Evolutionary conservation across 1,284 basidiomycete species (phyloP).

Genomic region (Porodaedalea pini): DNA sequence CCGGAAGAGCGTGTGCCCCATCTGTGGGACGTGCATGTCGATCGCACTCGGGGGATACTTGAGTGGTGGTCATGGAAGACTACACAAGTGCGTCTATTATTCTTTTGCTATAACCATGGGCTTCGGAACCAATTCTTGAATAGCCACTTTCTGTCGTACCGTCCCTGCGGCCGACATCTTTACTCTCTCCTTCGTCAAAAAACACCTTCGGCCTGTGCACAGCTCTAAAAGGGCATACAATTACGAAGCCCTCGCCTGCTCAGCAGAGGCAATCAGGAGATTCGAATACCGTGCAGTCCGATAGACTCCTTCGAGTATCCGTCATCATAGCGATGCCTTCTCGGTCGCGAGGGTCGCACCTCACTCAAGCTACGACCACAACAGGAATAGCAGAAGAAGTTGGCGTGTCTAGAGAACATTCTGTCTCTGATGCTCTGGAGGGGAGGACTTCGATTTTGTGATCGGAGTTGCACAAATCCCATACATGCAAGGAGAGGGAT

Average conservation of each 20-base stretch:
- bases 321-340: not conserved
- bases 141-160: not conserved
- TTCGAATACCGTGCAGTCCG: not conserved
- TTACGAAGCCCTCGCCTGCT: not conserved
- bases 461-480: not conserved
- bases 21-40: not conserved
- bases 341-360: not conserved
- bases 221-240: too few species aligned
- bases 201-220: too few species aligned
- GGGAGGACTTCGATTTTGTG: not conserved
- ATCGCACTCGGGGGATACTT: not conserved
- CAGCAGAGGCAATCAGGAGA: not conserved
- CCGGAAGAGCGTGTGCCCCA: too few species aligned
- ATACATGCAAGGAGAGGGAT: not conserved
- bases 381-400: not conserved
- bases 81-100: not conserved
- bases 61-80: not conserved
- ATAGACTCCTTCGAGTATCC: not conserved
- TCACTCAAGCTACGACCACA: not conserved
- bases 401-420: not conserved
- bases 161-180: too few species aligned
- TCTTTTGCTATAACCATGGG: not conserved
- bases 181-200: too few species aligned
- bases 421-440: not conserved
- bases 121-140: not conserved